Percentiles rank a stretch among this genome's conserved stretches.
phyloP scores from a whole-genome alignment of 2,329 filamentous ascomycete species.

The Fusarium devonianum region DNA sequence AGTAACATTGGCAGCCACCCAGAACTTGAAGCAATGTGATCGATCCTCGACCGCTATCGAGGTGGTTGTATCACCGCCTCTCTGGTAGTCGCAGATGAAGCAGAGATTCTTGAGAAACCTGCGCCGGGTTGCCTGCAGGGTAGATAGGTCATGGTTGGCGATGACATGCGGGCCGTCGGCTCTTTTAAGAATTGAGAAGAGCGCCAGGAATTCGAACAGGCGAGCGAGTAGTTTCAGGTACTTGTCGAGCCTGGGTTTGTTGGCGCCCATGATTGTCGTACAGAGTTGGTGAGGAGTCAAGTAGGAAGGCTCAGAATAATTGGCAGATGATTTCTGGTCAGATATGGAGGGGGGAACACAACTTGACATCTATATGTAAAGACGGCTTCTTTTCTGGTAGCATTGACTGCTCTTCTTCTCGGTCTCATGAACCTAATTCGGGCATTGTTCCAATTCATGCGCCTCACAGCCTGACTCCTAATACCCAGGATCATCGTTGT shows the following conservation, averaged over 20 bases:
- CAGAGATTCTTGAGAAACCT: slow-evolving; percentile 51
- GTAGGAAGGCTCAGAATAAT: neutral
- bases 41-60: slow-evolving; percentile 52
- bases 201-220: slow-evolving; percentile 33
- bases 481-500: no score
- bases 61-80: slow-evolving; percentile 55
- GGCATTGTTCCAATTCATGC: no score
- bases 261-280: slow-evolving; percentile 14
- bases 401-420: no score
- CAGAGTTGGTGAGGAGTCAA: no score
- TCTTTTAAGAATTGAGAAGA: slow-evolving; percentile 24
- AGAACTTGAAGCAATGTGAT: slow-evolving; percentile 47
- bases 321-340: no score
- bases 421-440: no score
- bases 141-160: neutral
- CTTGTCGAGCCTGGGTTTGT: slow-evolving; percentile 23
- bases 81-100: slow-evolving; percentile 55
- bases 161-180: slow-evolving; percentile 20
- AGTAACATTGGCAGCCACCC: slow-evolving; percentile 52
- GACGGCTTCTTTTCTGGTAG: no score
- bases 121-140: slow-evolving; percentile 13
- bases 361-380: no score
- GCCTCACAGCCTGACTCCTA: no score
- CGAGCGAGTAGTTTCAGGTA: slow-evolving; percentile 27
- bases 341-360: no score